Evolutionary conservation across 148 eudicot genomes (phyloP), one percentile per base, ranked within the genome.

Genomic region (Persicaria maculosa): DNA sequence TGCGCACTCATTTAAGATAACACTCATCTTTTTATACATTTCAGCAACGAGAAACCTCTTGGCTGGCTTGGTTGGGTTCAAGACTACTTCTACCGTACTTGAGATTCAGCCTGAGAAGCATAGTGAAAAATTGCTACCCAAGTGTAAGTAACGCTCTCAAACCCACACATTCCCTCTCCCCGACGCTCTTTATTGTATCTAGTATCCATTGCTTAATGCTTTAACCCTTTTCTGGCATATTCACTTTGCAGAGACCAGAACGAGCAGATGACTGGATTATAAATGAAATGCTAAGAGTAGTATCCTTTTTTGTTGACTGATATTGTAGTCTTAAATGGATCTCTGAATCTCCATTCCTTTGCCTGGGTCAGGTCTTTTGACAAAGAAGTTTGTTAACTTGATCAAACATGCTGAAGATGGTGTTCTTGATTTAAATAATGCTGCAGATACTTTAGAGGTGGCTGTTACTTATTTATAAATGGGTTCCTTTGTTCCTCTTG

Each of bases 341-440:
- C 9, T 50, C 69, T 25, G 19, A 64, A 71, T 9, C n/a, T 71
- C 17, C 53, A 45, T 74, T 53, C 44, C 74, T 50, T 62, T 50
- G 54, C 31, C 14, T 73, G 47, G 10, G 72, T 50, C 79, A 94
- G 98, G 98, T 78, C 89, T 94, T 61, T 77, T 94, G 74, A 94
- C 98, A 17, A 94, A 92, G 81, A 92, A 90, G 83, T 94, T 94
- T 77, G 85, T 92, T 73, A 88, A 90, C 82, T 83, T 95, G 77
- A 92, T 95, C 83, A 90, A 92, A 73, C 97, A 88, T 71, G 94
- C 99, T 6, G 97, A 92, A 85, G 94, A 95, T 84, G 97, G 99
- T 81, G 82, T 89, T 68, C 99, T 95, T 84, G 99, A 95, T 88
- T 80, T 95, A 68, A 95, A 95, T 82, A 85, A 86, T 71, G 99